Conservation (phyloP, 2,329 filamentous ascomycete species). For the Nemania sp. region DNA sequence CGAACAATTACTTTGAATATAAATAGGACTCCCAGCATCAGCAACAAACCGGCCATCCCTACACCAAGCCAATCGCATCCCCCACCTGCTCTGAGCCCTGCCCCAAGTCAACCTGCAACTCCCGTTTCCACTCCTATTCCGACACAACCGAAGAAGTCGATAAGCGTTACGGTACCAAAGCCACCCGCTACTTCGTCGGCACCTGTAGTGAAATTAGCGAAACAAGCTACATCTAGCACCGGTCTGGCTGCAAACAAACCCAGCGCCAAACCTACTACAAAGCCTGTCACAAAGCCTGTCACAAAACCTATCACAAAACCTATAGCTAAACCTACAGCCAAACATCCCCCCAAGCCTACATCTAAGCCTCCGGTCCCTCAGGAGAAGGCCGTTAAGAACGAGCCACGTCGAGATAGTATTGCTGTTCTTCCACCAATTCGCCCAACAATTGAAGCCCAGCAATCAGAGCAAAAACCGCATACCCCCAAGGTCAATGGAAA, state of each 20-base stretch:
- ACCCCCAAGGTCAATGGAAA: slow-evolving; percentile 43
- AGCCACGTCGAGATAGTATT: slow-evolving; percentile 47
- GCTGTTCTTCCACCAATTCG: slow-evolving; percentile 47
- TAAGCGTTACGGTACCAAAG: slow-evolving; percentile 37
- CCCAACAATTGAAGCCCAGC: slow-evolving; percentile 46
- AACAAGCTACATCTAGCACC: slow-evolving; percentile 23
- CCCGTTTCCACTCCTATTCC: slow-evolving; percentile 26
- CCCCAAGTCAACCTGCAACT: slow-evolving; percentile 17
- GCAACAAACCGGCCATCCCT: slow-evolving; percentile 30
- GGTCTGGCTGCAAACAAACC: slow-evolving; percentile 8
- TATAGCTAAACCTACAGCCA: slow-evolving; percentile 8
- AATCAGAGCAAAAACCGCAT: slow-evolving; percentile 41
- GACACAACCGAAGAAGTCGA: slow-evolving; percentile 35
- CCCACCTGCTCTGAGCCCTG: slow-evolving; percentile 22
- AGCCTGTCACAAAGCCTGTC: slow-evolving; percentile 13
- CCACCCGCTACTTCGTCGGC: slow-evolving; percentile 30
- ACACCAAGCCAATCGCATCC: slow-evolving; percentile 29
- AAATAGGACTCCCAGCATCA: slow-evolving; percentile 46
- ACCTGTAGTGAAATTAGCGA: slow-evolving; percentile 28
- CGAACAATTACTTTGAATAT: slow-evolving; percentile 52
- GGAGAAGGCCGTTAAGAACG: slow-evolving; percentile 39
- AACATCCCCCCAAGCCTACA: slow-evolving; percentile 11
- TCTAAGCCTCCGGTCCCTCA: slow-evolving; percentile 28
- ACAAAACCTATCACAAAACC: slow-evolving; percentile 14
- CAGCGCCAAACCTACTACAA: background rate